Percentiles rank a stretch among this genome's conserved stretches.
Evolutionary conservation across 75 land plant species (phyloP).

Genomic region (Adiantum capillusveneris): DNA sequence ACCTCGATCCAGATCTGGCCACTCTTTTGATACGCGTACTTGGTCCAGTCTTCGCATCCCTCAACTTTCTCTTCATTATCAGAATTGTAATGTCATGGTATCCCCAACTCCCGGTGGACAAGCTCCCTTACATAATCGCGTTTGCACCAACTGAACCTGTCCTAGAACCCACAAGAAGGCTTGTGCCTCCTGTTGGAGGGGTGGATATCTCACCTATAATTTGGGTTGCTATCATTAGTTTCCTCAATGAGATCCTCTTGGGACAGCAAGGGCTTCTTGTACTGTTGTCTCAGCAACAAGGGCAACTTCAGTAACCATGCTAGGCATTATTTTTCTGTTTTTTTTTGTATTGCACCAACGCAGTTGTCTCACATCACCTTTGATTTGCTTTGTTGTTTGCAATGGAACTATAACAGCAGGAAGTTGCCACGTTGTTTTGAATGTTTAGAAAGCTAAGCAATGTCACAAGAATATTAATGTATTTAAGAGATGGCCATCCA

Average conservation of each 20-base stretch:
- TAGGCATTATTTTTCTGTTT: too few relatives aligned
- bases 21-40: slow-evolving; percentile 48
- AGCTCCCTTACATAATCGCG: slow-evolving; percentile 88
- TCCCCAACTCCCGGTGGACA: slow-evolving; percentile 82
- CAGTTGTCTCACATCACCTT: too few relatives aligned
- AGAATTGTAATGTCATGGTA: slow-evolving; percentile 99
- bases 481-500: too few relatives aligned
- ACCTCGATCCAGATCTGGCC: slow-evolving; percentile 74
- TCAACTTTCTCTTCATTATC: slow-evolving; percentile 65
- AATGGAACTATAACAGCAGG: too few relatives aligned
- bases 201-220: slow-evolving; percentile 95
- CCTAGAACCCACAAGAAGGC: slow-evolving; percentile 60
- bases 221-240: slow-evolving; percentile 90
- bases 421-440: too few relatives aligned
- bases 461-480: too few relatives aligned
- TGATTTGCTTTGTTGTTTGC: too few relatives aligned
- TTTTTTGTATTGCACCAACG: too few relatives aligned
- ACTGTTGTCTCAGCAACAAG: slow-evolving; percentile 75
- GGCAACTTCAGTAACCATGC: too few relatives aligned
- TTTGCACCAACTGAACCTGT: slow-evolving; percentile 91
- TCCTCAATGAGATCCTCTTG: slow-evolving; percentile 73
- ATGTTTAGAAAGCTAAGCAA: too few relatives aligned
- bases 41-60: slow-evolving; percentile 71
- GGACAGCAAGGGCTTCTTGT: slow-evolving; percentile 95
- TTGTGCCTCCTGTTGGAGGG: slow-evolving; percentile 91